A percentile compares a stretch with the other conserved stretches of the same genome.
Conservation (phyloP, 2,329 filamentous ascomycete genomes). For the Fusarium sp. region DNA sequence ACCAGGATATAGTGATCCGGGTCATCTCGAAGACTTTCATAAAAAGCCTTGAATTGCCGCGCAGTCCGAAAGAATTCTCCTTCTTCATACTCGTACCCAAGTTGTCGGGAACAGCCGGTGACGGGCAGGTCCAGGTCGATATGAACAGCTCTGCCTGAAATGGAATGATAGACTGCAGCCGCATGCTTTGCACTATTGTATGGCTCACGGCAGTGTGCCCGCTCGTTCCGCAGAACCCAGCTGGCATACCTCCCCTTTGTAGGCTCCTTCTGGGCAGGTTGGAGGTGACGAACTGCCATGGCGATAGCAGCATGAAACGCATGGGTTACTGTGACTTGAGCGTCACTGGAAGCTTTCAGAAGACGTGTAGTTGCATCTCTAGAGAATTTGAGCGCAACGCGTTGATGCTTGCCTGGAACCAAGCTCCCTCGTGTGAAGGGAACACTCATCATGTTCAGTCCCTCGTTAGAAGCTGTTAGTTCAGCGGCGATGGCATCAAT, state of each 20-base stretch:
- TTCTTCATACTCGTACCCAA: background rate
- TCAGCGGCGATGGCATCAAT: background rate
- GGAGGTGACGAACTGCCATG: constrained; percentile 47
- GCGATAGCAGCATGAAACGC: constrained; percentile 54
- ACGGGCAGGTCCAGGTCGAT: constrained; percentile 44
- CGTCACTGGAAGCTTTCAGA: constrained; percentile 29
- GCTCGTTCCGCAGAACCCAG: constrained; percentile 54
- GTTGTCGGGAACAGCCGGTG: accelerated
- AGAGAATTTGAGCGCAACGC: constrained; percentile 40
- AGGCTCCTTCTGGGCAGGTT: background rate
- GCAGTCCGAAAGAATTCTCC: constrained; percentile 46
- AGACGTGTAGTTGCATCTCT: constrained; percentile 35
- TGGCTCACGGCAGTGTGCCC: constrained; percentile 40
- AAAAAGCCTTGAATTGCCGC: constrained; percentile 47
- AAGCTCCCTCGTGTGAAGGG: constrained; percentile 37
- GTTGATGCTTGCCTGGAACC: constrained; percentile 45
- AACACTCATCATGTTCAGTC: constrained; percentile 12
- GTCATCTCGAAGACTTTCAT: constrained; percentile 50
- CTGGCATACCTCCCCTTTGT: constrained; percentile 46
- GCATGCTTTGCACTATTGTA: constrained; percentile 46
- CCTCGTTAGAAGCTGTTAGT: constrained; percentile 4
- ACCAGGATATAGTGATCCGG: constrained; percentile 47
- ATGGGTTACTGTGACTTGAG: constrained; percentile 49
- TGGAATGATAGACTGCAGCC: constrained; percentile 51
- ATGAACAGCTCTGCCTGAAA: constrained; percentile 44